Percentiles rank a stretch among this genome's conserved stretches.
Evolutionary conservation across 768 basidiomycete species (phyloP).

Genomic region (Cystobasidium onofrii): DNA sequence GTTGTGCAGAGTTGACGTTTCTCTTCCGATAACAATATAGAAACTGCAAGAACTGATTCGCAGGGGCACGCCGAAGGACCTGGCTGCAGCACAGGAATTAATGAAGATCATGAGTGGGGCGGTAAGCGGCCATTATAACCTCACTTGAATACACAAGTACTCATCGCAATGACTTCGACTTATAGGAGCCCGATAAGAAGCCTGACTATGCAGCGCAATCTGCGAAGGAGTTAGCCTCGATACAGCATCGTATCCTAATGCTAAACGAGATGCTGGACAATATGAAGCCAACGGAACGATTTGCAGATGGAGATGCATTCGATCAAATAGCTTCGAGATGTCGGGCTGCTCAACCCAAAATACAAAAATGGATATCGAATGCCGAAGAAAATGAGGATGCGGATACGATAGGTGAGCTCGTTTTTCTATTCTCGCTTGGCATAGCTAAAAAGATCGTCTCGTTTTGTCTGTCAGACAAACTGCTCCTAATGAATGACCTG

Average conservation of each 20-base stretch:
- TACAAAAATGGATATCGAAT: slow-evolving; percentile 88
- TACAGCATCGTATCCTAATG: slow-evolving; percentile 90
- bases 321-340: slow-evolving; percentile 88
- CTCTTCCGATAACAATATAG: slow-evolving; percentile 37
- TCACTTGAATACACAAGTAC: no score
- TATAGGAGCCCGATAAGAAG: slow-evolving; percentile 74
- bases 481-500: slow-evolving; percentile 93
- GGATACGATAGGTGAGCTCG: slow-evolving; percentile 68
- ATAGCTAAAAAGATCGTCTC: not conserved
- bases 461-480: slow-evolving; percentile 40
- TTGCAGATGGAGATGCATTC: slow-evolving; percentile 83
- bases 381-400: slow-evolving; percentile 83
- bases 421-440: not conserved
- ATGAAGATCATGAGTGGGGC: slow-evolving; percentile 95
- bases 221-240: slow-evolving; percentile 77
- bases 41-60: slow-evolving; percentile 98
- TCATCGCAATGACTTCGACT: no score
- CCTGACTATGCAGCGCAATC: slow-evolving; percentile 89
- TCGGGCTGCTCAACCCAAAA: slow-evolving; percentile 72
- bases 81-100: slow-evolving; percentile 88
- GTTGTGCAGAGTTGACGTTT: not conserved
- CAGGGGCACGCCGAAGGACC: slow-evolving; percentile 86
- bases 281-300: slow-evolving; percentile 61
- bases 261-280: slow-evolving; percentile 96
- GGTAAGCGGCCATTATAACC: slow-evolving; percentile 38